These are phyloP conservation scores for Apiospora arundinis DNA, from an alignment of 2,329 filamentous ascomycete species.

Conservation along the genomic window DNA sequence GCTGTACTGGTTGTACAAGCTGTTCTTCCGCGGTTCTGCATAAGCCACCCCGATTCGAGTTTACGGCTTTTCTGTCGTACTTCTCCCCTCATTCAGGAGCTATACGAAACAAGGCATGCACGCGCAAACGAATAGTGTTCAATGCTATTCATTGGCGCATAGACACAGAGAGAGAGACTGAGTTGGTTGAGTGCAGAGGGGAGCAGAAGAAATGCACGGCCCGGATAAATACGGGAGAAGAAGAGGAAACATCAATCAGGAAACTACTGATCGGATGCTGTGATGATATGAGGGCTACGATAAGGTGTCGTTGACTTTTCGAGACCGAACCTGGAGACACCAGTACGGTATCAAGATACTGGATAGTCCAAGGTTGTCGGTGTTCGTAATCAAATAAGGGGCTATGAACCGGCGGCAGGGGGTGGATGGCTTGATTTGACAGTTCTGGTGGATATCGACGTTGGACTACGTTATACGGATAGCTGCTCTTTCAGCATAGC, in stretches of 20 bases:
- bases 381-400: not conserved
- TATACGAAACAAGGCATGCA: not conserved
- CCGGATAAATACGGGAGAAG: not conserved
- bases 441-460: not conserved
- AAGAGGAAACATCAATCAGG: no score
- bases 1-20: slow-evolving; percentile 74
- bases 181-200: not conserved
- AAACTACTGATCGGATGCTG: not conserved
- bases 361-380: not conserved
- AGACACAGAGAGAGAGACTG: not conserved
- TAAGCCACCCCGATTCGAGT: not conserved
- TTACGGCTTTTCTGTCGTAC: not conserved
- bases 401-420: not conserved
- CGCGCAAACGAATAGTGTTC: not conserved
- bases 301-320: not conserved
- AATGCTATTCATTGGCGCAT: not conserved
- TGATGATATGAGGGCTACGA: not conserved
- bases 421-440: not conserved
- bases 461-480: slow-evolving; percentile 12
- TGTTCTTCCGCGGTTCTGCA: slow-evolving; percentile 59
- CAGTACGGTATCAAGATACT: not conserved
- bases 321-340: no score
- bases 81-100: no score
- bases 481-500: slow-evolving; percentile 38
- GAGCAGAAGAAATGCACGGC: not conserved